Conservation (phyloP, 2,329 filamentous ascomycete genomes). For the Curvularia hawaiiensis region DNA sequence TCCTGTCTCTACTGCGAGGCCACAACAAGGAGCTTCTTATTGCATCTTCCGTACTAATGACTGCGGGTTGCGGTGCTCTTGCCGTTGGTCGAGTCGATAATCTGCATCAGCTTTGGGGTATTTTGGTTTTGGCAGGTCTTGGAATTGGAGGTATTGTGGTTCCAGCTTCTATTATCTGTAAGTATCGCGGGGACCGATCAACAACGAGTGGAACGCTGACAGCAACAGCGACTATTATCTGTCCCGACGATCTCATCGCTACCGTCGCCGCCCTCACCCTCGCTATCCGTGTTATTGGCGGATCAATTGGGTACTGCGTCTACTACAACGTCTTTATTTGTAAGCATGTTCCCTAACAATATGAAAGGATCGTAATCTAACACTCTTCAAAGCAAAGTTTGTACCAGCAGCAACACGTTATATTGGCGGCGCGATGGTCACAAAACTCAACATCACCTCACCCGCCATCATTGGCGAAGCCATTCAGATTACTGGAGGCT, state of each 20-base stretch:
- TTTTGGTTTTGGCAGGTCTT: slow-evolving; percentile 65
- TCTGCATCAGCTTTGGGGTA: slow-evolving; percentile 59
- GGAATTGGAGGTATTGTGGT: slow-evolving; percentile 72
- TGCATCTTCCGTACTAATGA: slow-evolving; percentile 66
- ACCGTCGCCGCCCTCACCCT: slow-evolving; percentile 71
- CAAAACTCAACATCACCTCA: slow-evolving; percentile 56
- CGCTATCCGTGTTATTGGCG: slow-evolving; percentile 70
- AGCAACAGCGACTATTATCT: slow-evolving; percentile 64
- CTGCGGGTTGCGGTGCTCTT: slow-evolving; percentile 65
- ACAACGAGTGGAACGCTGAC: slow-evolving; percentile 4
- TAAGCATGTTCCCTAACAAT: not conserved
- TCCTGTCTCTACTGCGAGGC: slow-evolving; percentile 63
- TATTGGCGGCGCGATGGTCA: slow-evolving; percentile 51
- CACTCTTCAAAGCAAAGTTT: slow-evolving; percentile 23
- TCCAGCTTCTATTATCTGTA: slow-evolving; percentile 66
- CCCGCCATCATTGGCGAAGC: slow-evolving; percentile 57
- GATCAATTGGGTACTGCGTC: slow-evolving; percentile 65
- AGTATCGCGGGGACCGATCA: not conserved
- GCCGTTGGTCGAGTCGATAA: slow-evolving; percentile 59
- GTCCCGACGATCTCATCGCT: slow-evolving; percentile 71
- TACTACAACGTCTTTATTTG: slow-evolving; percentile 48
- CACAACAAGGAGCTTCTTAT: slow-evolving; percentile 66
- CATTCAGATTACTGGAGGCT: slow-evolving; percentile 48
- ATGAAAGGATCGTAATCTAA: not conserved
- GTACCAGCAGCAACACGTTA: slow-evolving; percentile 29